Evolutionary conservation across 768 basidiomycete genomes (phyloP).

Genomic region (Auricularia cornea): DNA sequence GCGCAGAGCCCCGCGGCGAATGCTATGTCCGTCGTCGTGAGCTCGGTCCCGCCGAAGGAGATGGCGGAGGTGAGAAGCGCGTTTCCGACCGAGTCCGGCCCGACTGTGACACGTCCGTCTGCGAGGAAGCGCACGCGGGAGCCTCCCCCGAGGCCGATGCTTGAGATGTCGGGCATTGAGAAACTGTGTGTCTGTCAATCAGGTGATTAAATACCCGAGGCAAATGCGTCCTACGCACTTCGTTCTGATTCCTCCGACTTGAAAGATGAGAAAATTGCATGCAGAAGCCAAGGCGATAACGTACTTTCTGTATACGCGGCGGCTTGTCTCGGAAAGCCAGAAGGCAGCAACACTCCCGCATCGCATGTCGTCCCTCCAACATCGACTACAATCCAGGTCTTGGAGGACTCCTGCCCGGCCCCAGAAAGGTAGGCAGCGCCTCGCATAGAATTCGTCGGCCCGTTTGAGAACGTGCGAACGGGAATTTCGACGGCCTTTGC

Average conservation of each 20-base stretch:
- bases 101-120: slow-evolving; percentile 39
- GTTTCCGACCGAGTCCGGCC: slow-evolving; percentile 61
- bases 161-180: slow-evolving; percentile 27
- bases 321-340: slow-evolving; percentile 55
- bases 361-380: slow-evolving; percentile 62
- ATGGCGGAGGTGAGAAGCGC: slow-evolving; percentile 38
- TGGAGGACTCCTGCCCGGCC: slow-evolving; percentile 19
- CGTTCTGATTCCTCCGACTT: slow-evolving; percentile 50
- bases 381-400: slow-evolving; percentile 45
- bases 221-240: slow-evolving; percentile 56
- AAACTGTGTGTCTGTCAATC: slow-evolving; percentile 10
- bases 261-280: neutral
- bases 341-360: slow-evolving; percentile 51
- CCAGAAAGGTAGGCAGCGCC: slow-evolving; percentile 55
- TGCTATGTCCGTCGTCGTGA: slow-evolving; percentile 56
- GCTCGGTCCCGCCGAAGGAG: slow-evolving; percentile 46
- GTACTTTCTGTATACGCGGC: slow-evolving; percentile 45
- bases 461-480: slow-evolving; percentile 53
- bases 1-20: slow-evolving; percentile 29
- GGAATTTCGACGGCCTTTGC: slow-evolving; percentile 45
- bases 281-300: neutral
- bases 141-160: slow-evolving; percentile 58
- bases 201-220: slow-evolving; percentile 18
- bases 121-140: slow-evolving; percentile 36
- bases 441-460: slow-evolving; percentile 64